Base-by-base conservation (phyloP, 2,329 filamentous ascomycete species). In the Hypoxylon sp. region DNA sequence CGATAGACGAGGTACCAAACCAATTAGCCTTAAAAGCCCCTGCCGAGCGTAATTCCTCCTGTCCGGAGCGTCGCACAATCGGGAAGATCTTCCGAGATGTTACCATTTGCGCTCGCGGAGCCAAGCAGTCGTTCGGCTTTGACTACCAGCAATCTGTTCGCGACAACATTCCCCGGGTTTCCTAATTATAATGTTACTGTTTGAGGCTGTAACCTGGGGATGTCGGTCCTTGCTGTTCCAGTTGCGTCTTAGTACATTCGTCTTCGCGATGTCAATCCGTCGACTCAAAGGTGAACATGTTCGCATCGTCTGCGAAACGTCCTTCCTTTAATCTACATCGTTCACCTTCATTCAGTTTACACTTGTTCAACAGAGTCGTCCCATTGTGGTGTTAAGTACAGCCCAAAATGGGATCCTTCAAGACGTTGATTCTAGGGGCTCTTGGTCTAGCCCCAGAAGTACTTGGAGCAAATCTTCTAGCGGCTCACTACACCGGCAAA, bases 401-500 rank as follows among this genome's bases (percentile, higher is more conserved):
- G 41, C 60, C 48, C 57, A 52, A 65, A 28, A 75, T 75, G 75
- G 60, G 68, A 63, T 69, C 67, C 17, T 58, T 70, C 14, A 73
- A 67, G 60, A 48, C 65, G 50, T 55, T 75, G 38, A 32, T 75
- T 23, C 43, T 70, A 48, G 68, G 66, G 52, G 46, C 71, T 10
- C 69, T 76, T 17, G 57, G 67, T 41, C 46, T 77, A 14, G 63
- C 65, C 25, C 61, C 70, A 9, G 69, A 72, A 38, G 75, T 71
- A 25, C 64, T 75, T 23, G 76, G 72, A 51, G 74, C 74, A 2
- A 81, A 73, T 17, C 73, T 82, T 14, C 70, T 81, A 2, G 80
- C 75, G 30, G 80, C 80, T 2, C 80, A 81, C 61, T 82, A 81
- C 66, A 81, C 77, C 17, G 80, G 80, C 46, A 78, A 78, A 60